phyloP scores from a whole-genome alignment of 2,329 filamentous ascomycete species.

The Aspergillus spinulosporus region DNA sequence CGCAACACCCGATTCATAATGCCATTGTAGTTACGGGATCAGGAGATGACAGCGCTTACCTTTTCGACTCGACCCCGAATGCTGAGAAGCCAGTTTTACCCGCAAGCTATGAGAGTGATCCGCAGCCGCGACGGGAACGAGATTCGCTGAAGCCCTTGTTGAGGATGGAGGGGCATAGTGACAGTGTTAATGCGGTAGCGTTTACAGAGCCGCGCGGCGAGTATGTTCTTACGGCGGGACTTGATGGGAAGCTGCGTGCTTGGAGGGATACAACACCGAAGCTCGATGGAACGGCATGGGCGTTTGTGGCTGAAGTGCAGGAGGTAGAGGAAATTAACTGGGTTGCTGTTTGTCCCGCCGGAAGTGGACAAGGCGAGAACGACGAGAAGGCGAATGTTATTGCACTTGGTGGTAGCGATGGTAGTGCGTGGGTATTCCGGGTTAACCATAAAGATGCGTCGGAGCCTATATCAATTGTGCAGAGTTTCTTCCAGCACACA shows the following conservation, averaged over 20 bases:
- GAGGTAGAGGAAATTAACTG: slow-evolving; percentile 97
- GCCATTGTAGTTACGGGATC: slow-evolving; percentile 85
- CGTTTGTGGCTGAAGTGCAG: slow-evolving; percentile 72
- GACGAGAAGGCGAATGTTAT: slow-evolving; percentile 72
- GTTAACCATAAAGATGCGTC: slow-evolving; percentile 66
- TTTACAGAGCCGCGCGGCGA: slow-evolving; percentile 84
- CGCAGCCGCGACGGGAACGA: slow-evolving; percentile 58
- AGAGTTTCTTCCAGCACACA: slow-evolving; percentile 91
- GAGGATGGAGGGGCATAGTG: slow-evolving; percentile 82
- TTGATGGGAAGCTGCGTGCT: slow-evolving; percentile 79
- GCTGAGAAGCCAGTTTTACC: slow-evolving; percentile 68
- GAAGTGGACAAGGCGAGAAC: slow-evolving; percentile 22
- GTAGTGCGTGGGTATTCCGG: slow-evolving; percentile 94
- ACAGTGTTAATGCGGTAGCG: slow-evolving; percentile 81
- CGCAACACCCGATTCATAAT: slow-evolving; percentile 79
- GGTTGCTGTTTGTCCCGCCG: slow-evolving; percentile 74
- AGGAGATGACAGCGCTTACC: slow-evolving; percentile 79
- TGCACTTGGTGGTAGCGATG: slow-evolving; percentile 84
- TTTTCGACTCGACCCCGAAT: slow-evolving; percentile 73
- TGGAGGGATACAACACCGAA: slow-evolving; percentile 58
- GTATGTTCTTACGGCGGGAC: slow-evolving; percentile 79
- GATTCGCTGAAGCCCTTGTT: slow-evolving; percentile 65
- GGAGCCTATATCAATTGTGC: slow-evolving; percentile 73
- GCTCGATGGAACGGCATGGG: slow-evolving; percentile 56
- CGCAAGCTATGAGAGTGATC: slow-evolving; percentile 69